Base-by-base conservation (phyloP, 2,329 filamentous ascomycete genomes). In the Sporothrix mexicana region DNA sequence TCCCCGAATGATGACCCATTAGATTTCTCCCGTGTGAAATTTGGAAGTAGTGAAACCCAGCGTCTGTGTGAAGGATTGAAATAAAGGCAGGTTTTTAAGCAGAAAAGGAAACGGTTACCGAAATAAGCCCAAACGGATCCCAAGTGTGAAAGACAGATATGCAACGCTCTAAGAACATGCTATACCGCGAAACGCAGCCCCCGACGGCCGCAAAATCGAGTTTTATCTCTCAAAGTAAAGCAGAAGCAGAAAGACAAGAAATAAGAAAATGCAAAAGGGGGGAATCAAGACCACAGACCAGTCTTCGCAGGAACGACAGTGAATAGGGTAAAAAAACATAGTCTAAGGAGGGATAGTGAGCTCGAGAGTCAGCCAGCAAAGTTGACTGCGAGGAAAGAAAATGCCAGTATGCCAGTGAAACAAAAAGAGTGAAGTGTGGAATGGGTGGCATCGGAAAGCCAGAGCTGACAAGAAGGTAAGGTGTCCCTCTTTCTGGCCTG, bases 91-190 rank as follows among this genome's bases (percentile, higher is more conserved):
- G 49, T n/a, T 41, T 55, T 12, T 36, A 51, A 45, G 45, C 51
- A 30, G 64, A 51, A 67, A 51, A n/a, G 23, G 45, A 51, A 51
- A 68, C 53, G 64, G 23, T 41, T 53, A 41, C 66, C 17, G 10
- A 55, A 53, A 51, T 23, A 51, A 36, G 45, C 45, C 64, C 45
- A 55, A 69, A 55, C n/a, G 47, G 13, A 53, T 36, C 66, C 45
- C 47, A 53, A 13, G 47, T 53, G 17, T 43, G 20, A 51, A 67
- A 49, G 43, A 25, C 61, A 66, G 23, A 67, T 51, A 67, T 67
- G 43, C 64, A 67, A 67, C 23, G 64, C 45, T 67, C 64, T 30
- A 67, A 30, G 45, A 66, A 53, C 45, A 51, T 68, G 66, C 64
- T 51, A 67, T 67, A 47, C 64, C 23, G 23, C 45, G 9, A 49